Base-by-base conservation (phyloP, 2,329 filamentous ascomycete genomes). In the Fonsecaea pedrosoi region DNA sequence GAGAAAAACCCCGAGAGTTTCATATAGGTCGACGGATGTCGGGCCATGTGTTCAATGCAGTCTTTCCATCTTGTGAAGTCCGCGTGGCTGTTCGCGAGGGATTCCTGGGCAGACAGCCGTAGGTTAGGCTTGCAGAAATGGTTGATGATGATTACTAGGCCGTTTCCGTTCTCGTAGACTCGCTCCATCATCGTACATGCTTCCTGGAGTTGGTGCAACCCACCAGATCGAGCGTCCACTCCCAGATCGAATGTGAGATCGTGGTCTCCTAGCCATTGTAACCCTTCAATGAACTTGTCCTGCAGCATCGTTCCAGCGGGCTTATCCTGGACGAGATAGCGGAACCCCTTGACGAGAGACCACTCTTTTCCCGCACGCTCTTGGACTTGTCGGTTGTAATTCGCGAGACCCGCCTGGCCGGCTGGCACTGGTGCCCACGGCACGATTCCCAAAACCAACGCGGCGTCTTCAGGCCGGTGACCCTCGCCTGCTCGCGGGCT, bases 121-220 rank as follows among this genome's bases (percentile, higher is more conserved):
- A 96, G 82, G 77, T 94, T 88, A 1, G 93, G 93, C 80, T 97
- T 97, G 85, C 92, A 94, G 72, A 97, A 85, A 79, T 97, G 93
- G 78, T 97, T 92, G 71, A 96, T 80, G 60, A 96, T 83, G 74
- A 94, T 86, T 0, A 82, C 84, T 38, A 90, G 86, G 73, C 85
- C 87, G 5, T 84, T 82, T 62, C 87, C 85, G 0, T 81, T 58
- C 5, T 35, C 55, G 87, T 82, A 74, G 91, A 91, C 86, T 72
- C 79, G 85, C 72, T 85, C 83, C 75, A 93, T 87, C 85, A 93
- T 90, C 77, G 87, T 85, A 12, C 90, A 83, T 4, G 87, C 82
- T 79, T 93, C 90, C 64, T 90, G 87, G 69, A 92, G 82, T 81
- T 92, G 92, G 80, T 85, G 87, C 66, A 89, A 83, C 4, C 92